Base-by-base conservation (phyloP, 805 yeast species). In the Kodamaea kakaduensis region DNA sequence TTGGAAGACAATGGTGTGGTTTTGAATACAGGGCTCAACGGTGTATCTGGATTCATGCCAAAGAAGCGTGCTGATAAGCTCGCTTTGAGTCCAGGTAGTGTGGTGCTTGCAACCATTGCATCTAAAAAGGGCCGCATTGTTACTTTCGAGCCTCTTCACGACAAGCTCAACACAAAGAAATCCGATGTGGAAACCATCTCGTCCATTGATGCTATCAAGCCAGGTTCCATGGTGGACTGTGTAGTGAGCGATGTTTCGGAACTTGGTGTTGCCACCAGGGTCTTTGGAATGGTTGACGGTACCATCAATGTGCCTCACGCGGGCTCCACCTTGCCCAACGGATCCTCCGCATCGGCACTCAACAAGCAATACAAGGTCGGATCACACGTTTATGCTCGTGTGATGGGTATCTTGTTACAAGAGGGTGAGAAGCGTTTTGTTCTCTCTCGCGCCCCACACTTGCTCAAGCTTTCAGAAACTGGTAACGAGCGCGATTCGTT, bases 1-100 rank as follows among this genome's bases (percentile, higher is more conserved):
- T 61, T 85, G 16, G 97, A 93, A 69, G 99, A 93, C 56, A 96
- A 87, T 56, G 98, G 98, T 61, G 73, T 78, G 16, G 75, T 85
- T 38, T 61, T 90, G 27, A 82, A 81, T 47, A 57, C 83, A 25
- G 97, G 97, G 21, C 50, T 43, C 26, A 57, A 58, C 6, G 73
- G 69, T 5, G 38, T 72, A 6, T 63, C 77, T 18, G 96, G 95
- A 1, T 89, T 90, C 58, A 65, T 89, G 31, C 73, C 94, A 1
- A 79, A 75, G 44, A 82, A 81, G 45, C 17, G 25, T 25, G 26
- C 24, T 6, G 24, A 19, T 19, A 29, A 29, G 21, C 31, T 28
- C 28, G 24, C 19, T 15, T 47, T 81, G 14, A 40, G 54, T 0
- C 66, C 67, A 7, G 97, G 97, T n/a, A 69, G 79, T 33, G 87